Conservation (phyloP, 2,329 filamentous ascomycete genomes). For the Botryotinia narcissicola region DNA sequence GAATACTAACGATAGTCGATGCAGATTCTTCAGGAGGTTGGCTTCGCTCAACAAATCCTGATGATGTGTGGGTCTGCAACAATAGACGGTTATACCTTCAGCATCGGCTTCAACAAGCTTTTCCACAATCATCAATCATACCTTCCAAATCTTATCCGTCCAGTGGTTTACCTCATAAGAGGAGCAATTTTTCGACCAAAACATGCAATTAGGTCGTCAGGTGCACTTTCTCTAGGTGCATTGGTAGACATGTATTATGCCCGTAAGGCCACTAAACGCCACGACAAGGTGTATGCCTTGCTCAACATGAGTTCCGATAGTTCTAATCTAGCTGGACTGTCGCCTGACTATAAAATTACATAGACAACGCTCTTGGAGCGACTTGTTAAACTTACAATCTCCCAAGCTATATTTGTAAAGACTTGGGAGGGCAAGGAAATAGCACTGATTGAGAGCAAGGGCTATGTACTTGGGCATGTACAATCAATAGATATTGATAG, state of each 20-base stretch:
- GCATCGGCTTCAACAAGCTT: background rate
- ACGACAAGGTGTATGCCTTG: slow-evolving; percentile 8
- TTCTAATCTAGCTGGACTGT: background rate
- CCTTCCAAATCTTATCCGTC: background rate
- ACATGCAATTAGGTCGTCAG: background rate
- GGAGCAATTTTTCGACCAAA: background rate
- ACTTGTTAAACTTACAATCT: background rate
- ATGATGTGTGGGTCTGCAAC: background rate
- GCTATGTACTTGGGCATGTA: background rate
- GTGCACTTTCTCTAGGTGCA: background rate
- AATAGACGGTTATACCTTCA: background rate
- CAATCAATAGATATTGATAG: background rate
- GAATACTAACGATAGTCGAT: background rate
- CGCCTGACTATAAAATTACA: background rate
- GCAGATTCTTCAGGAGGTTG: background rate
- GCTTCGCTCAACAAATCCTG: background rate
- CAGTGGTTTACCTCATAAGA: background rate
- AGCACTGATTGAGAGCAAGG: background rate
- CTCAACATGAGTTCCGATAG: background rate
- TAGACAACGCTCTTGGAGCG: background rate
- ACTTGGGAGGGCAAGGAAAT: background rate
- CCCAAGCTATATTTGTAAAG: background rate
- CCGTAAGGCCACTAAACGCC: background rate
- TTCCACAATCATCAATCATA: background rate
- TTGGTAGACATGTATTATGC: background rate